Conservation (phyloP, 2,329 filamentous ascomycete genomes). For the Taxawa tesnikishii region DNA sequence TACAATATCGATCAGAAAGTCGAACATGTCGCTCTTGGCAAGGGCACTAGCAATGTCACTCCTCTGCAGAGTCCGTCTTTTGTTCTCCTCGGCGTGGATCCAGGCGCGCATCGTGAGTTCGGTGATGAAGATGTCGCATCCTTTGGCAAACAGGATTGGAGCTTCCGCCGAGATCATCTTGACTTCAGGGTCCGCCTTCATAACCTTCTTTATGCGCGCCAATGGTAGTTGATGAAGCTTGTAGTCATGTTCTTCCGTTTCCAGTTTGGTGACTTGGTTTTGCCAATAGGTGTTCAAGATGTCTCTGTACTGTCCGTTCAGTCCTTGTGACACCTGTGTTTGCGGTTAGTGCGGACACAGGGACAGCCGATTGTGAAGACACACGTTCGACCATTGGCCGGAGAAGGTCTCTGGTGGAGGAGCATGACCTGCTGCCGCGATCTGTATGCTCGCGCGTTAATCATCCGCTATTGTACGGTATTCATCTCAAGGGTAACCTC, state of each 20-base stretch:
- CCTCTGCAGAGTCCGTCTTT: conserved; percentile 84
- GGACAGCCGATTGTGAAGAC: conserved; percentile 4
- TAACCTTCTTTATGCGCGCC: conserved; percentile 99
- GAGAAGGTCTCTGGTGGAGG: conserved; percentile 86
- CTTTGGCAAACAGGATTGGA: conserved; percentile 94
- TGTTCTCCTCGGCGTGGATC: conserved; percentile 99
- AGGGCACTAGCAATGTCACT: conserved; percentile 94
- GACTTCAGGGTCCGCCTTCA: conserved; percentile 98
- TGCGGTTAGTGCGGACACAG: conserved; percentile 2
- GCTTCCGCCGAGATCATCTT: conserved; percentile 99
- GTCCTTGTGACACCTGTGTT: conserved; percentile 77
- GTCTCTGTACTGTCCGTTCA: conserved; percentile 86
- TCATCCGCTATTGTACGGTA: conserved; percentile 1
- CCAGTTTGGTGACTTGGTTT: conserved; percentile 90
- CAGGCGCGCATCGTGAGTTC: conserved; percentile 98
- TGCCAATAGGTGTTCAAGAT: conserved; percentile 99
- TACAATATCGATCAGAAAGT: conserved; percentile 98
- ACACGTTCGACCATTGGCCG: conserved; percentile 88
- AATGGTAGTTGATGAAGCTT: conserved; percentile 94
- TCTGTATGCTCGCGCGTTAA: conserved; percentile 39
- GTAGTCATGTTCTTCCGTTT: conserved; percentile 93
- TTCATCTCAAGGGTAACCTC: conserved; percentile 24
- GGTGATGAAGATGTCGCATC: conserved; percentile 97
- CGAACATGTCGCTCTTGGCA: conserved; percentile 98
- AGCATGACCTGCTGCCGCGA: conserved; percentile 76